A percentile compares a stretch with the other conserved stretches of the same genome.
These are phyloP conservation scores for Trametes coccinea DNA, from an alignment of 768 basidiomycete species.

Conservation along the genomic window DNA sequence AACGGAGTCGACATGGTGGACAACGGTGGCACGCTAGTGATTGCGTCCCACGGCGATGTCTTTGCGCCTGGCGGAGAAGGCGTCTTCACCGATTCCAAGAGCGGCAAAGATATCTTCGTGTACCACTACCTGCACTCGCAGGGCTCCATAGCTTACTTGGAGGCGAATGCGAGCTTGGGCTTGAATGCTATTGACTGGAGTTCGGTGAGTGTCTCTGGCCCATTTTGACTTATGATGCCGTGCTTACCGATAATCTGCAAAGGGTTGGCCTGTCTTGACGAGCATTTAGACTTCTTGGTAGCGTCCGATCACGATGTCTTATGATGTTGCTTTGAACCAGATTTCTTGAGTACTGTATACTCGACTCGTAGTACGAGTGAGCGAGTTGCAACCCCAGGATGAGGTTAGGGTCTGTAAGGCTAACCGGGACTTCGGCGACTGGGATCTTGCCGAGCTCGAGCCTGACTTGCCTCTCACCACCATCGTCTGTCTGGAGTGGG, in stretches of 20 bases:
- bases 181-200: constrained; percentile 21
- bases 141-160: constrained; percentile 7
- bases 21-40: constrained; percentile 28
- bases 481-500: not conserved
- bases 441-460: too few species aligned
- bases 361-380: too few species aligned
- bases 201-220: constrained; percentile 10
- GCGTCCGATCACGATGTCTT: too few species aligned
- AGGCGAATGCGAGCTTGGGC: constrained; percentile 12
- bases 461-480: not conserved
- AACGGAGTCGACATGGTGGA: constrained; percentile 15
- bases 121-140: constrained; percentile 21
- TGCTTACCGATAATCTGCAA: not conserved
- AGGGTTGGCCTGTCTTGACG: constrained; percentile 21
- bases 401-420: not conserved
- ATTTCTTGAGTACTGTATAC: too few species aligned
- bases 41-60: constrained; percentile 31
- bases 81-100: constrained; percentile 14
- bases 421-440: too few species aligned
- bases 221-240: not conserved
- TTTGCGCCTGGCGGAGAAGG: constrained; percentile 31
- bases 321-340: too few species aligned
- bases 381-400: not conserved
- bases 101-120: constrained; percentile 15
- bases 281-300: not conserved